Evolutionary conservation across 2,329 filamentous ascomycete species (phyloP), one percentile per base, ranked within the genome.

Genomic region (Diaporthe helianthi): DNA sequence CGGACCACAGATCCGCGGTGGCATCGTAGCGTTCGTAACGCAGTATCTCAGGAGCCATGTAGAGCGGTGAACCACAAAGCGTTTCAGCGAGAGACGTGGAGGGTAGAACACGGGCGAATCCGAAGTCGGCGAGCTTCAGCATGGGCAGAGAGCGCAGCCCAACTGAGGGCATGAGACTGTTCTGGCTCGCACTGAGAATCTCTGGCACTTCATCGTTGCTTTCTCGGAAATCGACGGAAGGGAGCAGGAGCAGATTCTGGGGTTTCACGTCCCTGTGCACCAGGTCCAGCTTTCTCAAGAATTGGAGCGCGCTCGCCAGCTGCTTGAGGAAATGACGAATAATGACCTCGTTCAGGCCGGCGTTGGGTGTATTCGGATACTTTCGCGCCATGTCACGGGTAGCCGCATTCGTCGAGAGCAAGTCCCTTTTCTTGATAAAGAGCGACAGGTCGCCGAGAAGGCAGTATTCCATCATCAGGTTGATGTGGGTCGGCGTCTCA

Each of bases 381-480:
- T 97, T 97, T 76, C 90, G 87, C 71, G 97, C 93, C 89, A 98
- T 95, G 74, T 97, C 93, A 76, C 89, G 88, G 4, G 95, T 96
- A 65, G 93, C 91, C 33, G 92, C 89, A 78, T 97, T 92, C 63
- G 90, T 91, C 53, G 86, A 87, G 54, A 98, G 87, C 77, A 90
- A 92, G 71, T 95, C 90, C 71, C 95, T 89, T 82, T 96, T 97
- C 85, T 96, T 97, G 83, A 99, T 98, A 80, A 99, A 98, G 66
- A 95, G 86, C 13, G 96, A 97, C 69, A 99, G 83, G 78, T 99
- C 96, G 26, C 96, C 95, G 49, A 99, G 87, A 78, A 97, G 93
- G 82, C 96, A 98, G 81, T 97, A 98, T 82, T 99, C 96, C 95
- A 98, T 99, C 72, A 98, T 91, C 69, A 99, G 87, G 81, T 99